Conservation (phyloP, 2,329 filamentous ascomycete genomes). For the Cercospora citrullina region DNA sequence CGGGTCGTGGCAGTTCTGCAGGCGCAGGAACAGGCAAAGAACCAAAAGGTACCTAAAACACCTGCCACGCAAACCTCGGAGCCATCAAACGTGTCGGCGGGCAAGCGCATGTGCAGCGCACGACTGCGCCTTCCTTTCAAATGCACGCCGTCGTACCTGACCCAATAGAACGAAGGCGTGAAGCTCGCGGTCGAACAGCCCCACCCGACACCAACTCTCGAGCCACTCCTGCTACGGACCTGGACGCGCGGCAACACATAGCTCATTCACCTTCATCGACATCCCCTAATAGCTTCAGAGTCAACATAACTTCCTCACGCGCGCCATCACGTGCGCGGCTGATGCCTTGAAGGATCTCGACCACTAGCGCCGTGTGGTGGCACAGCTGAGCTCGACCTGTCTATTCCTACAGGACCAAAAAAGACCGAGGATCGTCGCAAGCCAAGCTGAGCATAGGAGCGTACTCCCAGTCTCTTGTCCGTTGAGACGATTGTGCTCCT, state of each 20-base stretch:
- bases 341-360: constrained; percentile 3
- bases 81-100: background rate
- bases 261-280: background rate
- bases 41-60: background rate
- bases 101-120: background rate
- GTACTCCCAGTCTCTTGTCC: background rate
- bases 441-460: background rate
- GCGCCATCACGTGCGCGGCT: background rate
- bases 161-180: background rate
- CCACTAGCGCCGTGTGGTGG: constrained; percentile 2
- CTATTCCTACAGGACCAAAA: background rate
- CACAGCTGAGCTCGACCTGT: constrained; percentile 2
- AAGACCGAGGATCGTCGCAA: background rate
- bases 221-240: background rate
- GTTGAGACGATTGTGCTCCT: background rate
- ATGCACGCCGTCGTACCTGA: background rate
- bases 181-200: background rate
- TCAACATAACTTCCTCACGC: background rate
- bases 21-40: background rate
- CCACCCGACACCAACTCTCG: background rate
- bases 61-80: background rate
- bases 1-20: background rate
- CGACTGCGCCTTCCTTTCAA: background rate
- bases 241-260: background rate
- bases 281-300: background rate